Evolutionary conservation across 495 filamentous ascomycete species (phyloP).

Genomic region (Cairneyella variabilis): DNA sequence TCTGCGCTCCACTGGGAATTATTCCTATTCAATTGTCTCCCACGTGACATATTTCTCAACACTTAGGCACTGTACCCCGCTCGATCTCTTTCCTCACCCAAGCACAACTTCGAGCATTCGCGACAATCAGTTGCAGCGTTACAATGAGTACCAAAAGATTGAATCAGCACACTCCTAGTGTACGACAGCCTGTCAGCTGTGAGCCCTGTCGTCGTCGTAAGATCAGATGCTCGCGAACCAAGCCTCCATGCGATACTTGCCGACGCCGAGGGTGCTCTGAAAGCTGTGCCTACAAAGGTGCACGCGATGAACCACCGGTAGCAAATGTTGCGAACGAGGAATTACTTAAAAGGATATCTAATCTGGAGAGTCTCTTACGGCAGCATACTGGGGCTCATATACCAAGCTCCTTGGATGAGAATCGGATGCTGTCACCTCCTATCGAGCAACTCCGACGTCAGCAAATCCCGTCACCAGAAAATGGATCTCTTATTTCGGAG

Average conservation of each 20-base stretch:
- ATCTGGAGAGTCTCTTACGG: constrained; percentile 5
- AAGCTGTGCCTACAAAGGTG: constrained; percentile 5
- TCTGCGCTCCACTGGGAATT: too few relatives aligned
- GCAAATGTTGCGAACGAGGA: constrained; percentile 3
- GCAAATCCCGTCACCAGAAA: not conserved
- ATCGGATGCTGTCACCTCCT: not conserved
- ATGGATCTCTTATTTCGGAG: not conserved
- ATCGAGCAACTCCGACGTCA: not conserved
- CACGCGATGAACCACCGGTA: not conserved
- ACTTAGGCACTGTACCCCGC: too few relatives aligned
- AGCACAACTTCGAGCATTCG: too few relatives aligned
- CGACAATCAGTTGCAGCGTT: too few relatives aligned
- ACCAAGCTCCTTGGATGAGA: not conserved
- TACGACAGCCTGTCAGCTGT: constrained; percentile 14
- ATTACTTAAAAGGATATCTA: constrained; percentile 7
- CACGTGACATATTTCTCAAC: too few relatives aligned
- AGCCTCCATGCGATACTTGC: constrained; percentile 8
- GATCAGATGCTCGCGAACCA: constrained; percentile 13
- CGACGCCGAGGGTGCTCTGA: constrained; percentile 1
- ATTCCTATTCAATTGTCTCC: too few relatives aligned
- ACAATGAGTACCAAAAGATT: too few relatives aligned
- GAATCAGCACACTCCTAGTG: not conserved
- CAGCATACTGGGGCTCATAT: constrained; percentile 5
- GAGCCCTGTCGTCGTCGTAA: constrained; percentile 15
- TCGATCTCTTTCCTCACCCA: too few relatives aligned